Conservation (phyloP, 2,329 filamentous ascomycete genomes). For the Pseudofabraea citricarpa region DNA sequence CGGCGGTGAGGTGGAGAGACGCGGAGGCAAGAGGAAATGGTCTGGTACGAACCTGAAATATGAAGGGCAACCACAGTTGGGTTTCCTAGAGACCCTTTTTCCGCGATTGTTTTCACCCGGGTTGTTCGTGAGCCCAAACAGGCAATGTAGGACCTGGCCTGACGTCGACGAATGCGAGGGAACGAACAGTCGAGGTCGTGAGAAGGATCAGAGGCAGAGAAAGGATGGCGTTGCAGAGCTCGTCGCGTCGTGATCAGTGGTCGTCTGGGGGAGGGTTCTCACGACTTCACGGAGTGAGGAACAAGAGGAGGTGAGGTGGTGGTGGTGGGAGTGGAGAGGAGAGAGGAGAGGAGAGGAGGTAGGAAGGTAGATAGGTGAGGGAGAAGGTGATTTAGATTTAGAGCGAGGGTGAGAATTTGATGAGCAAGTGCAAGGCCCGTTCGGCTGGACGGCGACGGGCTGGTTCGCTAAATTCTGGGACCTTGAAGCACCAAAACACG, state of each 20-base stretch:
- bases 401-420: background rate
- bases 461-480: too few relatives aligned
- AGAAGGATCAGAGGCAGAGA: background rate
- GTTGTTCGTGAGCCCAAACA: conserved; percentile 3
- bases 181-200: conserved; percentile 5
- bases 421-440: background rate
- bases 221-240: conserved; percentile 2
- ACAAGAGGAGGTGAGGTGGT: background rate
- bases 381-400: background rate
- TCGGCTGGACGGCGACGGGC: too few relatives aligned
- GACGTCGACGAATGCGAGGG: conserved; percentile 10
- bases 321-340: background rate
- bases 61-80: background rate
- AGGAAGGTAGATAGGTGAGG: background rate
- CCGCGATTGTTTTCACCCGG: conserved; percentile 2
- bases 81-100: background rate
- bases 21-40: background rate
- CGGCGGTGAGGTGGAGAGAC: background rate
- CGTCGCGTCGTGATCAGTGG: too few relatives aligned
- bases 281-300: conserved; percentile 2
- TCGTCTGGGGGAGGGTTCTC: background rate
- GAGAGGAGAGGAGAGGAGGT: background rate
- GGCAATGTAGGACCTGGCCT: conserved; percentile 14
- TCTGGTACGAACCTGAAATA: conserved; percentile 13
- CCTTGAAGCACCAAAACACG: background rate